Base-by-base conservation (phyloP, 2,329 filamentous ascomycete genomes). In the Pyricularia sp. region DNA sequence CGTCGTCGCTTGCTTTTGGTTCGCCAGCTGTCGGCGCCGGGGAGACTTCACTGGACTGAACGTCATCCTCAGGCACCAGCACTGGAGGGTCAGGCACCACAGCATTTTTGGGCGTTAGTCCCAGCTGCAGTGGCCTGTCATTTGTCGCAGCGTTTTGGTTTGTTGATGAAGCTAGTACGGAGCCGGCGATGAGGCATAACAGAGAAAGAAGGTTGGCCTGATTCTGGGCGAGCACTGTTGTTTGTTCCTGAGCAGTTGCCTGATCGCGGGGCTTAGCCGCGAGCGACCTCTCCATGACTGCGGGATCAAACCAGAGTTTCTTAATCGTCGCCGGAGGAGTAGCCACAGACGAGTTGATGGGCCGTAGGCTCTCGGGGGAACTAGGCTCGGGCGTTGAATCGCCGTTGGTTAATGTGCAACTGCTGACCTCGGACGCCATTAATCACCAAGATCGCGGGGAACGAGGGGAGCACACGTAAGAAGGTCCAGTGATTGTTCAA, bases 121-220 rank as follows among this genome's bases (percentile, higher is more conserved):
- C 17, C 42, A 55, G 20, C 20, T 33, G 63, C 28, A 25, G 28
- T 9, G 63, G 20, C 9, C n/a, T 10, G 3, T 31, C 64, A 25
- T 65, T 36, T 65, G 17, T 23, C 33, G 30, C 10, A 42, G 64
- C 31, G 17, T 36, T 7, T 7, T 31, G 31, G 7, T 50, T 36
- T 42, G 64, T 33, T 5, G 30, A 36, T 7, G 31, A 50, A 28
- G 64, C 64, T 3, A 66, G 23, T 11, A 66, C 64, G 3, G 64
- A 66, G 64, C 64, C 36, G 33, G 64, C 64, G 17, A 66, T 66
- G 23, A 66, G 20, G 14, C 30, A 66, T 42, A 66, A 25, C 33
- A 66, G 64, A 11, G 31, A 66, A 28, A 66, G 25, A 25, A 66
- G 14, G 64, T 50, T 50, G 20, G 64, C 64, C 10, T 36, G 31